Percentiles rank a stretch among this genome's conserved stretches.
Evolutionary conservation across 305 asterid species (phyloP).

Genomic region (Fraxinus xanthoxyloides): DNA sequence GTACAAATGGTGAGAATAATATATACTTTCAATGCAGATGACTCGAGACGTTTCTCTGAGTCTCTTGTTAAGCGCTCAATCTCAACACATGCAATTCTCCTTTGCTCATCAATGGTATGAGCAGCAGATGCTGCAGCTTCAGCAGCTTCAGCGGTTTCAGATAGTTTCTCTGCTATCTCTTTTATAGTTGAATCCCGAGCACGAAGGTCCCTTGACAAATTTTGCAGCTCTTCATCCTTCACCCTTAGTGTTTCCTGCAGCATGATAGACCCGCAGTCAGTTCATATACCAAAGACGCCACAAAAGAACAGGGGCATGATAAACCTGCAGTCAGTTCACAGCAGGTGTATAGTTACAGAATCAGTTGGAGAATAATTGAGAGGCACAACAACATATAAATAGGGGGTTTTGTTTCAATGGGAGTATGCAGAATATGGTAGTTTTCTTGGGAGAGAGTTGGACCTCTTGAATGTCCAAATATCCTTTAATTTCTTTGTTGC

Average conservation of each 20-base stretch:
- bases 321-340: neutral
- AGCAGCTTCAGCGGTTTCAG: slow-evolving; percentile 97
- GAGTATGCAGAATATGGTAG: neutral
- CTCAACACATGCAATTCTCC: slow-evolving; percentile 83
- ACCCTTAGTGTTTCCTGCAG: slow-evolving; percentile 92
- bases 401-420: neutral
- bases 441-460: neutral
- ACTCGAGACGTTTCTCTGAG: slow-evolving; percentile 57
- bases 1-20: slow-evolving; percentile 18
- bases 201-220: slow-evolving; percentile 83
- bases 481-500: neutral
- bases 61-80: slow-evolving; percentile 72
- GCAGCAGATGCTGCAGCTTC: slow-evolving; percentile 99
- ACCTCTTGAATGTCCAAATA: neutral
- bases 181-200: slow-evolving; percentile 85
- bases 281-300: neutral
- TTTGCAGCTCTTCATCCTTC: slow-evolving; percentile 98
- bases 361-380: neutral
- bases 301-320: neutral
- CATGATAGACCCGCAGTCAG: slow-evolving; percentile 6
- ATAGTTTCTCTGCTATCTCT: slow-evolving; percentile 81
- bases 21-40: slow-evolving; percentile 56
- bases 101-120: slow-evolving; percentile 83
- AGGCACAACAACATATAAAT: neutral
- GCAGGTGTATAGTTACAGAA: neutral